Conservation (phyloP, 176 grass and related monocot genomes). For the Puccinellia tenuiflora region DNA sequence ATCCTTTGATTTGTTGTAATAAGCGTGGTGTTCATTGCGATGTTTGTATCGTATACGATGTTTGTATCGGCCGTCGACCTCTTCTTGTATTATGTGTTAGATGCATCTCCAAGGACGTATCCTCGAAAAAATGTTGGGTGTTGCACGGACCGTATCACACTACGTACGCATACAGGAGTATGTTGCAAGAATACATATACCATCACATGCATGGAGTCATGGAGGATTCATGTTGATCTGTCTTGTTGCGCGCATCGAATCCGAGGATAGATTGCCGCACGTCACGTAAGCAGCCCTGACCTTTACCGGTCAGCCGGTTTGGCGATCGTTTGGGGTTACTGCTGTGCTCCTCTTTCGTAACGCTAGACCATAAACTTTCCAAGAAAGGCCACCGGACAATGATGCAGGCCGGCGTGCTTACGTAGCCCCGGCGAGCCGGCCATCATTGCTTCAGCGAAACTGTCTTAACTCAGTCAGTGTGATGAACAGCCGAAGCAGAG, state of each 20-base stretch:
- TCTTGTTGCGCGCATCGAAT: background rate
- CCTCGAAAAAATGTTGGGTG: too few relatives aligned
- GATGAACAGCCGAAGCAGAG: background rate
- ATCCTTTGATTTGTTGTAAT: too few relatives aligned
- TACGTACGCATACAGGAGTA: background rate
- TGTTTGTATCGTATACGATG: too few relatives aligned
- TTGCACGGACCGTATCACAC: background rate
- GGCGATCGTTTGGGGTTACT: background rate
- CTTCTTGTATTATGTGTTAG: too few relatives aligned
- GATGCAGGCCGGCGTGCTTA: background rate
- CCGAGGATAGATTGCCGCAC: background rate
- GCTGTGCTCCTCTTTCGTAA: background rate
- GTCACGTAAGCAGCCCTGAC: background rate
- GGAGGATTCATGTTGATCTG: background rate
- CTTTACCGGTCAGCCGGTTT: background rate
- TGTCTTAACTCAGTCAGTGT: background rate
- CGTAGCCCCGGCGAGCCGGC: background rate
- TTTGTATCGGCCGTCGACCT: too few relatives aligned
- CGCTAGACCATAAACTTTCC: constrained; percentile 23
- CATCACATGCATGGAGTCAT: too few relatives aligned
- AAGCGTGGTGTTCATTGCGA: too few relatives aligned
- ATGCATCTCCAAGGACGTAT: too few relatives aligned
- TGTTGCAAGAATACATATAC: background rate
- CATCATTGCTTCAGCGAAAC: constrained; percentile 6
- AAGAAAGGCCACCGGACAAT: constrained; percentile 28